Conservation (phyloP, 495 filamentous ascomycete genomes). For the Penicillium robsamsonii region DNA sequence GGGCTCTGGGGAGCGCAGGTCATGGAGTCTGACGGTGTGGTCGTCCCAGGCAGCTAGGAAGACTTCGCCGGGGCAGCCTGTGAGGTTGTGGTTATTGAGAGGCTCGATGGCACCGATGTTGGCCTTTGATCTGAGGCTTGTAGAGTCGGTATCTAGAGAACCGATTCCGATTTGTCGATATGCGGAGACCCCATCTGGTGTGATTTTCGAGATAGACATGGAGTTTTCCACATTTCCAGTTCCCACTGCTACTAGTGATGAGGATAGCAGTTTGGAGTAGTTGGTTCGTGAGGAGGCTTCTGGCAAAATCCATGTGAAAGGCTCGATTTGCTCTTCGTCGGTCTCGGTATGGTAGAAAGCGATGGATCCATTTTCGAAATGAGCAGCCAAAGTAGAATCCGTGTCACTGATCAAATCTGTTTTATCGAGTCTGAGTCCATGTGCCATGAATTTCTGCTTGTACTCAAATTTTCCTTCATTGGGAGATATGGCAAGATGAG, state of each 20-base stretch:
- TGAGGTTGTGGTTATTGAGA: slow-evolving; percentile 35
- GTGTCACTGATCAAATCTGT: slow-evolving; percentile 33
- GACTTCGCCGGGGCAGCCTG: slow-evolving; percentile 42
- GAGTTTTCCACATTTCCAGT: slow-evolving; percentile 45
- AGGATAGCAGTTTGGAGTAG: slow-evolving; percentile 53
- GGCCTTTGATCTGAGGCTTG: slow-evolving; percentile 15
- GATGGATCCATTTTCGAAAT: slow-evolving; percentile 42
- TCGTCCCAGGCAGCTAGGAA: slow-evolving; percentile 65
- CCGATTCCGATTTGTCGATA: slow-evolving; percentile 36
- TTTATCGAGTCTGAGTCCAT: slow-evolving; percentile 29
- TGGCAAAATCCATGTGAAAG: slow-evolving; percentile 39
- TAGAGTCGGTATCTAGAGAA: slow-evolving; percentile 17
- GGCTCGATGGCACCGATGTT: slow-evolving; percentile 54
- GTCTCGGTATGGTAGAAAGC: slow-evolving; percentile 46
- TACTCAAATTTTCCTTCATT: slow-evolving; percentile 25
- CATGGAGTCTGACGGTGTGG: slow-evolving; percentile 63
- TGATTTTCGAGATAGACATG: slow-evolving; percentile 50
- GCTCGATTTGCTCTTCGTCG: slow-evolving; percentile 29
- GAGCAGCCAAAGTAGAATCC: slow-evolving; percentile 46
- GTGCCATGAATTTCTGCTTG: slow-evolving; percentile 35
- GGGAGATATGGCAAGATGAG: slow-evolving; percentile 36
- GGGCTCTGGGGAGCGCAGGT: slow-evolving; percentile 54
- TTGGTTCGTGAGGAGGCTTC: slow-evolving; percentile 34
- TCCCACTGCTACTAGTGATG: slow-evolving; percentile 49
- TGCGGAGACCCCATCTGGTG: slow-evolving; percentile 35